Conservation (phyloP, 441 rosid species). For the Corymbia calophylla region DNA sequence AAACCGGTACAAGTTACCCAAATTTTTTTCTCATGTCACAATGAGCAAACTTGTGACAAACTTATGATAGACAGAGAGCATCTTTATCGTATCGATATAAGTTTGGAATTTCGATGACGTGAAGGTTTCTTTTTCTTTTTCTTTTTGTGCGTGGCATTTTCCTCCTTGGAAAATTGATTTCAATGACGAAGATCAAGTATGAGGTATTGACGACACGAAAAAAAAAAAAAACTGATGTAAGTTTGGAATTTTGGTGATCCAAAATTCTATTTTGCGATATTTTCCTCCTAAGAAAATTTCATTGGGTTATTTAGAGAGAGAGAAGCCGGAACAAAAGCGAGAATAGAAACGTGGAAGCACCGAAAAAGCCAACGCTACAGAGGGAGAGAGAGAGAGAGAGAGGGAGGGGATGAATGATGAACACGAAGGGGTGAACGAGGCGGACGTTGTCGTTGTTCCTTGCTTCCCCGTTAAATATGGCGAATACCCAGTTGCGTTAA, state of each 20-base stretch:
- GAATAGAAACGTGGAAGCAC: neutral
- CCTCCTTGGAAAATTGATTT: neutral
- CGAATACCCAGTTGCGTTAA: neutral
- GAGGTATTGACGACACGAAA: too few species aligned
- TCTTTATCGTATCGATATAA: too few species aligned
- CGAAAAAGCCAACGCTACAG: neutral
- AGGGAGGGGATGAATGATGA: neutral
- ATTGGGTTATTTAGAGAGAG: neutral
- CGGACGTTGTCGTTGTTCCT: neutral
- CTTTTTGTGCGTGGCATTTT: neutral
- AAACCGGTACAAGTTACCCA: neutral
- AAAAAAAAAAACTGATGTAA: too few species aligned
- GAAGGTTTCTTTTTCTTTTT: too few species aligned
- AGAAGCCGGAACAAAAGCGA: neutral
- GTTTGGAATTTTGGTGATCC: too few species aligned
- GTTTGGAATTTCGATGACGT: neutral
- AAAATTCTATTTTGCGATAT: too few species aligned
- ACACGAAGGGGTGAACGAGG: neutral
- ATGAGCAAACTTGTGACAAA: neutral
- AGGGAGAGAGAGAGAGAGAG: neutral
- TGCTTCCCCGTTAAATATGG: neutral
- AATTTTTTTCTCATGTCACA: neutral
- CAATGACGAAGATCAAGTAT: neutral
- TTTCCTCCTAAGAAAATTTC: too few species aligned
- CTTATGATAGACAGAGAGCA: neutral